Base-by-base conservation (phyloP, 495 filamentous ascomycete genomes). In the Hypoxylon intermedium region DNA sequence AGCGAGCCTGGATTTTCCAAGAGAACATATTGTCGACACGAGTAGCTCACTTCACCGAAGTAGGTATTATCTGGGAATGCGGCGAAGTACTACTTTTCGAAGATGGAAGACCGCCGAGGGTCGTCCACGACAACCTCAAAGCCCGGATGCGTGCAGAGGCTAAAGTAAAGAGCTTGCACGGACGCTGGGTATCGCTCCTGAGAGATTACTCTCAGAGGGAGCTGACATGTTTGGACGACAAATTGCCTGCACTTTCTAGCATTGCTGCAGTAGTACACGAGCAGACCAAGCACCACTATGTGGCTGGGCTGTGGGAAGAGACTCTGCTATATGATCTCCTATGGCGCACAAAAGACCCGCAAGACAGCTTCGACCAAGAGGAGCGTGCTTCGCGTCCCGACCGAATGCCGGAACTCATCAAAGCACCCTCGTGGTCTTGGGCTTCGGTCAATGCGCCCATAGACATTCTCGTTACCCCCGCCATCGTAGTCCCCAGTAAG, bases 291-390 rank as follows among this genome's bases (percentile, higher is more conserved):
- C 62, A 54, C 7, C 38, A 60, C 11, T 74, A 76, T 46, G 40
- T 74, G 16, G 72, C 68, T 7, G 73, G 72, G n/a, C 50, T 74
- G 9, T 76, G 73, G 73, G 65, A 64, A 13, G 62, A 46, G 30
- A 28, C 16, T 5, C 19, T 45, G 7, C 18, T 43, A 30, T 23
- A 15, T 9, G 50, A 54, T 28, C 23, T 53, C 15, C 33, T 42
- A 2, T 53, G 49, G 49, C 38, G n/a, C 18, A 18, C 6, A 2
- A 42, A 16, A 18, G 2, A 42, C 20, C 7, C 1, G 38, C n/a
- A n/a, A n/a, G n/a, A n/a, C n/a, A n/a, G n/a, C n/a, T n/a, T n/a
- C n/a, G n/a, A n/a, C n/a, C n/a, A n/a, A n/a, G n/a, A n/a, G n/a
- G n/a, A n/a, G n/a, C n/a, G n/a, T n/a, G n/a, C n/a, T n/a, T n/a